Base-by-base conservation (phyloP, 345 rosid species). In the Adansonia digitata region DNA sequence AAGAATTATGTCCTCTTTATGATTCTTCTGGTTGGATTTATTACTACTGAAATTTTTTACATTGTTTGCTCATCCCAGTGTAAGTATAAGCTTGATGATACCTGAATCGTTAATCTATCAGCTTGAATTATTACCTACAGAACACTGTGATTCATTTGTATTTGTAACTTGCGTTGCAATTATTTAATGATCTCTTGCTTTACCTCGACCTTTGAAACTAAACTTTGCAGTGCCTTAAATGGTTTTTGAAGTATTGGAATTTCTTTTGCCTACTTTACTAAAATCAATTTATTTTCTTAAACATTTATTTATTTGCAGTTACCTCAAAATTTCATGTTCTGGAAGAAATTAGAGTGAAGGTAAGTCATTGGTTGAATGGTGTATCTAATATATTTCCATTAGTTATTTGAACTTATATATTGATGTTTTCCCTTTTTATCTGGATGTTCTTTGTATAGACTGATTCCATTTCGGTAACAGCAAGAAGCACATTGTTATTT, bases 21-120 rank as follows among this genome's bases (percentile, higher is more conserved):
- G 71, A 83, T 76, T 79, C 90, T 90, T 82, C 85, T 88, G 60
- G 76, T 82, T 60, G 90, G 89, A 72, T 88, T 90, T 75, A 78
- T 90, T 49, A 18, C 73, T 42, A 75, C 89, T 12, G 90, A 90
- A 79, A 77, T 60, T 74, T 86, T 89, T 80, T 88, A 84, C 40
- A n/a, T 84, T 15, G 60, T 76, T 24, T 82, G 83, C 79, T 79
- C 83, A 34, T 83, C 62, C 40, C 80, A 78, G 55, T 71, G 92
- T 88, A 85, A 85, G 90, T 65, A 42, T 72, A 71, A 27, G 45
- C 71, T 17, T 75, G 42, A 71, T 51, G 2, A 70, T 57, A 45
- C 53, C 24, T 24, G 53, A 65, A 57, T 10, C 42, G 9, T 46
- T 39, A 46, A 3, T 31, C 42, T 35, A 17, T 34, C 72, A 52